Percentiles rank a stretch among this genome's conserved stretches.
Evolutionary conservation across 2,329 filamentous ascomycete genomes (phyloP).

Genomic region (Teratosphaeria viscida): DNA sequence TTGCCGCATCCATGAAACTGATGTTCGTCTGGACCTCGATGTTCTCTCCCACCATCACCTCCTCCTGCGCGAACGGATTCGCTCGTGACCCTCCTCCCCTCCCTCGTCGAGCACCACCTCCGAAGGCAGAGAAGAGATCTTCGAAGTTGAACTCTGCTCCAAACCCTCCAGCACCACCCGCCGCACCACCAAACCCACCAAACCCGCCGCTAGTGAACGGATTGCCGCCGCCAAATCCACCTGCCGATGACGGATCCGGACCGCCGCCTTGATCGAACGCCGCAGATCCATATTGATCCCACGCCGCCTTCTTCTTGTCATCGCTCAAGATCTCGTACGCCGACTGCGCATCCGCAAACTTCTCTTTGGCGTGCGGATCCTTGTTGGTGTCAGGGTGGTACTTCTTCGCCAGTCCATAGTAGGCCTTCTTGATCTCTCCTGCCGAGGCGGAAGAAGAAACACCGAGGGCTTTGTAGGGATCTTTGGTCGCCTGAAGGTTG

Average conservation of each 20-base stretch:
- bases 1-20: conserved; percentile 91
- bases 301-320: conserved; percentile 83
- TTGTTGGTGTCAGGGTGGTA: conserved; percentile 98
- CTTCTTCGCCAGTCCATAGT: conserved; percentile 95
- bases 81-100: conserved; percentile 39
- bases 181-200: conserved; percentile 38
- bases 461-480: conserved; percentile 81
- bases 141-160: conserved; percentile 82
- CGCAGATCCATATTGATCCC: conserved; percentile 81
- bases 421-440: conserved; percentile 92
- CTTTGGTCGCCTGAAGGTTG: conserved; percentile 44
- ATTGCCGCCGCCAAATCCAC: conserved; percentile 49
- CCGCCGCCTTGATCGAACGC: conserved; percentile 52
- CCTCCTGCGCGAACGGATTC: conserved; percentile 61
- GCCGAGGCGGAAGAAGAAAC: conserved; percentile 72
- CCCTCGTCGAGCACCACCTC: conserved; percentile 47
- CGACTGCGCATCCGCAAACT: conserved; percentile 82
- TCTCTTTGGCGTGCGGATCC: conserved; percentile 83
- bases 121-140: conserved; percentile 84
- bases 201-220: conserved; percentile 50
- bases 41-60: conserved; percentile 82
- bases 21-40: conserved; percentile 92
- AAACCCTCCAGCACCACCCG: conserved; percentile 37
- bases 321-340: conserved; percentile 93
- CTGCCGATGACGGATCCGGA: conserved; percentile 62